Base-by-base conservation (phyloP, 352 stramenopile species). In the Globisporangium acanthophoron region DNA sequence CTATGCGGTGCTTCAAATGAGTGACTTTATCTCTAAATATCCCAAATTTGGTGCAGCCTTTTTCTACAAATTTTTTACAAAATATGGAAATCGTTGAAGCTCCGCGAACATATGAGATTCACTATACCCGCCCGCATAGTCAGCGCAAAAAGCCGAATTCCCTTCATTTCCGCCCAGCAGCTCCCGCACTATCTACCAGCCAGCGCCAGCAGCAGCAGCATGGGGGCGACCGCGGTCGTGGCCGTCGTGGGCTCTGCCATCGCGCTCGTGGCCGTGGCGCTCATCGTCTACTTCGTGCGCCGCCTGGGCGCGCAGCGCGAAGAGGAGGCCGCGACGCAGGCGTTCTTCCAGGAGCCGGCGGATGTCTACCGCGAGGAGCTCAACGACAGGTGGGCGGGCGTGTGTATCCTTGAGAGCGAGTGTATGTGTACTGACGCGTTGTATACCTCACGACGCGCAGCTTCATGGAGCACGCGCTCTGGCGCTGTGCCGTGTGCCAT, bases 401-500 rank as follows among this genome's bases (percentile, higher is more conserved):
- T 27, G 24, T 27, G 24, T 27, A 27, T 27, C 24, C 24, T 27
- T 39, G n/a, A 16, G 40, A 4, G 20, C 39, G 3, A 11, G 0
- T 40, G 12, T 45, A 5, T 39, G 3, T 45, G 37, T 33, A 37
- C 31, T 56, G 8, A 29, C 40, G 3, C 12, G 6, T 46, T 24
- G 50, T 37, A 33, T 29, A 21, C 31, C 18, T 45, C 24, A 2
- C 52, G 15, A 5, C 44, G 2, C 11, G 7, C 49, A 87, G 78
- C 54, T 88, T 87, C 55, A 84, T 87, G 63, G 80, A 92, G 59
- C 73, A 88, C 45, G 76, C 80, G 55, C 67, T 92, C 15, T 97
- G 88, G 88, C 71, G 74, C n/a, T 97, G 88, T 61, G 74, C 71
- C 24, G 83, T 96, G 2, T 97, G 87, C 62, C 82, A 85, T n/a